Conservation (phyloP, 192 early-diverging fungal species). For the Gaertneriomyces semiglobifer region DNA sequence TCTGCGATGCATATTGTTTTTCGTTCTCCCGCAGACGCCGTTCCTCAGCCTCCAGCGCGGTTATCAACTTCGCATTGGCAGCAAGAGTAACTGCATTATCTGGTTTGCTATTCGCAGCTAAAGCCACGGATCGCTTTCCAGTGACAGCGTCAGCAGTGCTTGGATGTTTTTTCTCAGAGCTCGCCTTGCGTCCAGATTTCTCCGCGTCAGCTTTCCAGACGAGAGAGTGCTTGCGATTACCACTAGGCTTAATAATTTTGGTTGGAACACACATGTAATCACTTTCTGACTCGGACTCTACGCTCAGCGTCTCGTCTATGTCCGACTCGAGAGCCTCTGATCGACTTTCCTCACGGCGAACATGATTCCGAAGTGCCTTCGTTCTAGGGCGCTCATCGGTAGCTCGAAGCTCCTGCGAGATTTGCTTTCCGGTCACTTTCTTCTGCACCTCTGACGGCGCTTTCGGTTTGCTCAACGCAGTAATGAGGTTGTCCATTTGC, state of each 20-base stretch:
- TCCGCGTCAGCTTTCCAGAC: background rate
- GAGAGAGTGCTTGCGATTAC: background rate
- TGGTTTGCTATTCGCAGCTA: background rate
- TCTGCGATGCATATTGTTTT: constrained; percentile 31
- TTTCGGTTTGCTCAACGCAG: background rate
- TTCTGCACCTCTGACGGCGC: background rate
- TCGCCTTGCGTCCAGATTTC: background rate
- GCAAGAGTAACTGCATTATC: constrained; percentile 1
- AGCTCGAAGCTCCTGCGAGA: background rate
- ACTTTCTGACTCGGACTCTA: background rate
- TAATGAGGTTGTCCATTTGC: background rate
- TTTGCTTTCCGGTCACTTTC: background rate
- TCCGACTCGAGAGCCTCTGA: background rate
- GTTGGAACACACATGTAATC: background rate
- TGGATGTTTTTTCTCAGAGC: too few species aligned
- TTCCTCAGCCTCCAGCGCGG: constrained; percentile 40
- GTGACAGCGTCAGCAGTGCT: background rate
- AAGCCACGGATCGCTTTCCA: background rate
- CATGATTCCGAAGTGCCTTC: background rate
- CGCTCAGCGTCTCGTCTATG: background rate
- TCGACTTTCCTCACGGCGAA: background rate
- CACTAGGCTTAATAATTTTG: background rate
- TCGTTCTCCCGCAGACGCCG: constrained; percentile 28
- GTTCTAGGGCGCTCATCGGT: background rate
- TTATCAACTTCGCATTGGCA: constrained; percentile 33